Evolutionary conservation across 2,329 filamentous ascomycete genomes (phyloP).

Genomic region (Sporothrix humicola): DNA sequence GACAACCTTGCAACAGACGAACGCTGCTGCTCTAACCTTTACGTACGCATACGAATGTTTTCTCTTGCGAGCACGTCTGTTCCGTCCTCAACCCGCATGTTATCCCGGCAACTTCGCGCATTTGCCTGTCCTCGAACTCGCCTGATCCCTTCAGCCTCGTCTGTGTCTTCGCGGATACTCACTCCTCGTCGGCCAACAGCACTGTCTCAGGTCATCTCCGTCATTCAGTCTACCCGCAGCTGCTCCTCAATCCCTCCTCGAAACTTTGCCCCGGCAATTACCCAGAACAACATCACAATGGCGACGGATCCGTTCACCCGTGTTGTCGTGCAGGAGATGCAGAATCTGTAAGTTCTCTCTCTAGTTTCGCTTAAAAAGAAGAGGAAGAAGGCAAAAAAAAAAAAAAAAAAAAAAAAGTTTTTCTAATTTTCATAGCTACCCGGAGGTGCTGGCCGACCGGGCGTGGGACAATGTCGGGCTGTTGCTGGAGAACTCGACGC

Average conservation of each 20-base stretch:
- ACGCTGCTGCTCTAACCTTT: not conserved
- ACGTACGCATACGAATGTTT: constrained; percentile 14
- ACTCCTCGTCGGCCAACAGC: not conserved
- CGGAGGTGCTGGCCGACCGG: constrained; percentile 84
- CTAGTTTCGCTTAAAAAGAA: not conserved
- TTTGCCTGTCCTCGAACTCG: not conserved
- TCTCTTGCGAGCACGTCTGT: not conserved
- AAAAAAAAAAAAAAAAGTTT: no score
- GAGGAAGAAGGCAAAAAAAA: no score
- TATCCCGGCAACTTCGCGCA: not conserved
- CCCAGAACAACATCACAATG: constrained; percentile 5
- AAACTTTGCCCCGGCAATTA: not conserved
- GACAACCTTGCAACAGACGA: not conserved
- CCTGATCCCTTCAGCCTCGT: not conserved
- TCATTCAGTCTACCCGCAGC: not conserved
- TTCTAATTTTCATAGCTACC: constrained; percentile 66
- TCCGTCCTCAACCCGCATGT: not conserved
- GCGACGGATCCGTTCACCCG: not conserved
- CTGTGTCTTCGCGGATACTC: not conserved
- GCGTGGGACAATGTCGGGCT: constrained; percentile 98
- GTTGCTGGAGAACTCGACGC: constrained; percentile 55
- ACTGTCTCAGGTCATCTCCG: not conserved
- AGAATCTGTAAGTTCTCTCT: not conserved
- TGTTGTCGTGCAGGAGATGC: constrained; percentile 21
- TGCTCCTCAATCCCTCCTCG: not conserved